Conservation (phyloP, 2,329 filamentous ascomycete genomes). For the Clarireedia hainanense region DNA sequence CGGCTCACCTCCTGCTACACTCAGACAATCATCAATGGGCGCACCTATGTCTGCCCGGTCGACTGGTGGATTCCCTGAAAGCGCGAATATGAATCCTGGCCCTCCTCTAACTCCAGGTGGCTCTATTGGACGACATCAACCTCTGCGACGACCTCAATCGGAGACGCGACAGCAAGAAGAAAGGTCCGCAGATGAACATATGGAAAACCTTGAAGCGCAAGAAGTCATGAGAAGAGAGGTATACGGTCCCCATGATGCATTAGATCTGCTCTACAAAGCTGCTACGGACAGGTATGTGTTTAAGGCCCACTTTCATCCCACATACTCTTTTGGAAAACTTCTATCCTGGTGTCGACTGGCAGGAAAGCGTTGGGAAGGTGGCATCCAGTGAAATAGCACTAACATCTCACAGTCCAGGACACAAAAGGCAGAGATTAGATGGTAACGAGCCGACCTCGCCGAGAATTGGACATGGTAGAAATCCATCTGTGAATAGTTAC, state of each 20-base stretch:
- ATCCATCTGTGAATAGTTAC: conserved; percentile 13
- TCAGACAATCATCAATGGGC: conserved; percentile 30
- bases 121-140: conserved; percentile 56
- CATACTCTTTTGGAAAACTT: neutral
- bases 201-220: conserved; percentile 58
- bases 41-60: conserved; percentile 21
- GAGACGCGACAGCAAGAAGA: conserved; percentile 27
- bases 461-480: conserved; percentile 13
- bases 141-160: conserved; percentile 54
- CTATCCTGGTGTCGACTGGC: neutral
- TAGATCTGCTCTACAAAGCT: conserved; percentile 86
- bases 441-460: conserved; percentile 25
- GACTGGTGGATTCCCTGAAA: conserved; percentile 17
- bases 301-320: neutral
- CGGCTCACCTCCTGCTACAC: conserved; percentile 32
- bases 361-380: neutral
- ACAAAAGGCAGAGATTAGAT: conserved; percentile 25
- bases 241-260: conserved; percentile 85
- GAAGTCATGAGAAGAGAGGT: conserved; percentile 63
- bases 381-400: conserved; percentile 13
- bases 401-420: conserved; percentile 33
- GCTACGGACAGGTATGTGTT: conserved; percentile 49
- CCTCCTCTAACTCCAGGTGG: conserved; percentile 57
- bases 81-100: conserved; percentile 27
- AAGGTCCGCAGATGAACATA: conserved; percentile 41